Evolutionary conservation across 2,329 filamentous ascomycete species (phyloP).

Genomic region (Trichoderma koningii): DNA sequence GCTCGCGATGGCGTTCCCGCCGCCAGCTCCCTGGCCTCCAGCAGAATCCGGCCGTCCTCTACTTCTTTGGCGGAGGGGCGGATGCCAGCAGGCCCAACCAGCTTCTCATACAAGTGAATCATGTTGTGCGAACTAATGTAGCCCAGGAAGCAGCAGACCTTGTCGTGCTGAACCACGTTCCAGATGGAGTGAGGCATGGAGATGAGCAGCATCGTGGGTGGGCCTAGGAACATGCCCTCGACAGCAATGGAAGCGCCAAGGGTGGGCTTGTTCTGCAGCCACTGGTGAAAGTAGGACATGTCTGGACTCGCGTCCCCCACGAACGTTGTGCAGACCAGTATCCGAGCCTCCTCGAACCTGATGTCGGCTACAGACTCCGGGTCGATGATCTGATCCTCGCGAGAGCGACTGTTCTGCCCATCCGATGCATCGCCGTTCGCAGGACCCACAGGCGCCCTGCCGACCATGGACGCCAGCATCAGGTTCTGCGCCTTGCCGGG

Average conservation of each 20-base stretch:
- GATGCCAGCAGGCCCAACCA: conserved; percentile 52
- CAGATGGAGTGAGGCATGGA: conserved; percentile 66
- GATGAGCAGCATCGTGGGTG: conserved; percentile 65
- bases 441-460: conserved; percentile 36
- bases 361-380: conserved; percentile 55
- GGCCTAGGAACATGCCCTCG: conserved; percentile 68
- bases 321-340: conserved; percentile 68
- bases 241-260: conserved; percentile 62
- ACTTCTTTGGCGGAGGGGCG: conserved; percentile 54
- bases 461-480: conserved; percentile 52
- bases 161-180: conserved; percentile 66
- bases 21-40: conserved; percentile 54
- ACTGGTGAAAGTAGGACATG: conserved; percentile 67
- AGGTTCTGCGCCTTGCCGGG: conserved; percentile 56
- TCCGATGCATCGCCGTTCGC: conserved; percentile 36
- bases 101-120: conserved; percentile 62
- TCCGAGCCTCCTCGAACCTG: conserved; percentile 62
- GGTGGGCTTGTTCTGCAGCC: conserved; percentile 62
- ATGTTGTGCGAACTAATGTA: conserved; percentile 69
- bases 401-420: conserved; percentile 31
- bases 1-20: conserved; percentile 39
- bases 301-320: conserved; percentile 66
- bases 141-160: conserved; percentile 66
- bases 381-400: conserved; percentile 48
- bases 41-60: conserved; percentile 59